These are phyloP conservation scores for Thamnidium elegans DNA, from an alignment of 192 early-diverging fungal species.

Conservation along the genomic window DNA sequence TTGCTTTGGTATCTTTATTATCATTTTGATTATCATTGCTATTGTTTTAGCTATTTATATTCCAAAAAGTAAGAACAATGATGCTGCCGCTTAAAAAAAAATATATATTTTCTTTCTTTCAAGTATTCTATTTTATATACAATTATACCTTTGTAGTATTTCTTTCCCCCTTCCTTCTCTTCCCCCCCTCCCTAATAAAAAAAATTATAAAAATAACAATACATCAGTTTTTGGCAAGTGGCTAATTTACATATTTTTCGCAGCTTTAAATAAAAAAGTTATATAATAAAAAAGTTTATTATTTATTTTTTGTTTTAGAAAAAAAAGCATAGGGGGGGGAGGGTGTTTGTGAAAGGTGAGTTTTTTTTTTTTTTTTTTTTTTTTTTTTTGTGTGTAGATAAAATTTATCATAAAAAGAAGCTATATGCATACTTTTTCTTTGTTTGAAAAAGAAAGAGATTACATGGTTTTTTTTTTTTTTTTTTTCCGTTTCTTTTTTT, in stretches of 20 bases:
- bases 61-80: not conserved
- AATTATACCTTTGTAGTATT: not conserved
- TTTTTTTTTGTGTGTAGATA: too few relatives aligned
- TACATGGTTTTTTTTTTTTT: not conserved
- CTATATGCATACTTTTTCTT: not conserved
- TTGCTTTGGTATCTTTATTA: constrained; percentile 41
- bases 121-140: too few relatives aligned
- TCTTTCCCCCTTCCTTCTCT: not conserved
- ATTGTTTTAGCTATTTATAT: constrained; percentile 27
- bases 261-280: too few relatives aligned
- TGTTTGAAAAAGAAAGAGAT: not conserved
- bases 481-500: not conserved
- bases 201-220: not conserved
- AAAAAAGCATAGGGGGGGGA: too few relatives aligned
- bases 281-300: too few relatives aligned
- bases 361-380: too few relatives aligned
- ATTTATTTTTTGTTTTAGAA: too few relatives aligned
- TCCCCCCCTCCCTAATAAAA: not conserved
- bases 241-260: too few relatives aligned
- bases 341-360: too few relatives aligned
- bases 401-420: too few relatives aligned
- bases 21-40: constrained; percentile 42
- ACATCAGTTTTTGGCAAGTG: too few relatives aligned
- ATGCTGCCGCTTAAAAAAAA: not conserved
- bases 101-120: not conserved